A percentile compares a stretch with the other conserved stretches of the same genome.
Evolutionary conservation across 129 eudicot genomes (phyloP).

Genomic region (Kitagawia praeruptora): DNA sequence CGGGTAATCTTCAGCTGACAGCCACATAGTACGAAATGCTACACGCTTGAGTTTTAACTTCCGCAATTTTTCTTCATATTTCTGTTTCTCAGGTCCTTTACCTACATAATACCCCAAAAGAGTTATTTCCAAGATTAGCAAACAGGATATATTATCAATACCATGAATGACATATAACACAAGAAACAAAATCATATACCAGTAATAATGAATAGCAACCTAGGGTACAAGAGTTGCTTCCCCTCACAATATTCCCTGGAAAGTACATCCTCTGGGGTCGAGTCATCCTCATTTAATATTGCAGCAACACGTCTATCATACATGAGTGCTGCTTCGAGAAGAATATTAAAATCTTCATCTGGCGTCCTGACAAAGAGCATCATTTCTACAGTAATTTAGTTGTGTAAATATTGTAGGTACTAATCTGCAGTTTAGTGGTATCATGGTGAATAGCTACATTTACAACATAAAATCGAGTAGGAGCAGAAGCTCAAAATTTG

Average conservation of each 20-base stretch:
- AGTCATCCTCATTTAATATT: conserved; percentile 63
- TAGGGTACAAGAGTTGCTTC: conserved; percentile 56
- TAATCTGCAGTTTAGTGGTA: not conserved
- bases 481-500: too few species aligned
- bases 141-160: not conserved
- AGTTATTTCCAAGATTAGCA: not conserved
- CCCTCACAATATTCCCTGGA: conserved; percentile 59
- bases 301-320: conserved; percentile 94
- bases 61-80: conserved; percentile 67
- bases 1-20: conserved; percentile 89
- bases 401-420: not conserved
- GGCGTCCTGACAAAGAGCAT: conserved; percentile 66
- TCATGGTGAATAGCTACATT: not conserved
- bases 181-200: conserved; percentile 34
- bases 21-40: conserved; percentile 94
- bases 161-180: not conserved
- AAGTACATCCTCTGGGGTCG: conserved; percentile 45
- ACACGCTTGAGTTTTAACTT: conserved; percentile 76
- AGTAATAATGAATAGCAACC: conserved; percentile 75
- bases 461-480: too few species aligned
- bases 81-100: conserved; percentile 93
- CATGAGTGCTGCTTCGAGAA: conserved; percentile 92
- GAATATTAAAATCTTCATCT: conserved; percentile 93
- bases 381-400: not conserved
- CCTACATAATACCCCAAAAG: conserved; percentile 34